Conservation (phyloP, 2,329 filamentous ascomycete genomes). For the Cladophialophora chaetospira region DNA sequence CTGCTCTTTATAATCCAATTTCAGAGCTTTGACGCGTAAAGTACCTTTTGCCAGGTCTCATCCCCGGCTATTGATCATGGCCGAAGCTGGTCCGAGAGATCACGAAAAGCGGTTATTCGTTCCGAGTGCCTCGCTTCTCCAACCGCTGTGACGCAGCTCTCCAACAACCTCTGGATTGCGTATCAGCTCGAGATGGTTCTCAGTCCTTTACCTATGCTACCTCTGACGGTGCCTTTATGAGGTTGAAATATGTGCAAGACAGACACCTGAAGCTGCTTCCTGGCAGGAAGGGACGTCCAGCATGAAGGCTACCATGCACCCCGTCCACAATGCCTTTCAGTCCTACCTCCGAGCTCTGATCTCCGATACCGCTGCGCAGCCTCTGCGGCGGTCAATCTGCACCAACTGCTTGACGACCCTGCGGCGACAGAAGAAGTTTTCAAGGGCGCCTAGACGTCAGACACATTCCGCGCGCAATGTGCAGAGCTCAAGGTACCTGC, state of each 20-base stretch:
- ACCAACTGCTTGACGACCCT: conserved; percentile 20
- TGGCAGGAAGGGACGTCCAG: neutral
- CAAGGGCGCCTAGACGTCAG: neutral
- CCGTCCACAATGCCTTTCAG: conserved; percentile 24
- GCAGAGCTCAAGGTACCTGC: neutral
- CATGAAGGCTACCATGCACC: conserved; percentile 27
- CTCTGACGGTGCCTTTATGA: neutral
- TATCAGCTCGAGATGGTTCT: neutral
- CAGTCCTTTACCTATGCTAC: neutral
- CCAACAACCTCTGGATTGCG: neutral
- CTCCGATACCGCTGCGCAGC: conserved; percentile 13
- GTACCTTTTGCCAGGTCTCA: neutral
- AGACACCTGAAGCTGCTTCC: neutral
- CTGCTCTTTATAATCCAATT: conserved; percentile 8
- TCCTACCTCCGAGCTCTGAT: conserved; percentile 25
- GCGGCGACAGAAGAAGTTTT: conserved; percentile 7
- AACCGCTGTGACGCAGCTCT: neutral
- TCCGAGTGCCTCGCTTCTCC: neutral
- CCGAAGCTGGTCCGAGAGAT: neutral
- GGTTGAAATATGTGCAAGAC: neutral
- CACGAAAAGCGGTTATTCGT: conserved; percentile 4
- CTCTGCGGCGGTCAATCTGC: conserved; percentile 13
- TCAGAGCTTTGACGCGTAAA: neutral
- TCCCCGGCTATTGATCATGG: neutral
- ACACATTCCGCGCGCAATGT: conserved; percentile 2